These are phyloP conservation scores for Rhododendron henanense DNA, from an alignment of 148 eudicot species.

Conservation along the genomic window DNA sequence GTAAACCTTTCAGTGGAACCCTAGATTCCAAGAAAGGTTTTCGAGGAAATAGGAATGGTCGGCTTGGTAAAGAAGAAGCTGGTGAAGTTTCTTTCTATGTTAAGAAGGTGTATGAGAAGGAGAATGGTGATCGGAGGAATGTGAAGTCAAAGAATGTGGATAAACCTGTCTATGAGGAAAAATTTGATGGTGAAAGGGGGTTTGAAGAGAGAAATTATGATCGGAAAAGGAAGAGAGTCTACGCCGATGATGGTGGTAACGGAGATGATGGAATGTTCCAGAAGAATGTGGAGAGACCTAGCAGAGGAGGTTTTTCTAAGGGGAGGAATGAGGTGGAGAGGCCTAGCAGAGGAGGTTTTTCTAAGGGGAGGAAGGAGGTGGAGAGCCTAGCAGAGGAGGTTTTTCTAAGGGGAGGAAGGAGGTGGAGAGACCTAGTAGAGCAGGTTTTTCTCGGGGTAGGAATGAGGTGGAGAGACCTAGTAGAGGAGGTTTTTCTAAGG, in stretches of 20 bases:
- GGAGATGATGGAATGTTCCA: background rate
- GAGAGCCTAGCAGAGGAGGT: background rate
- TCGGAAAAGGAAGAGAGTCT: conserved; percentile 21
- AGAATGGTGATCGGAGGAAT: conserved; percentile 3
- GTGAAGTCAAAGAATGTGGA: background rate
- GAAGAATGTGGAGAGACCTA: background rate
- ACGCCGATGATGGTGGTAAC: background rate
- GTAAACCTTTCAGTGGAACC: background rate
- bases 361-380: background rate
- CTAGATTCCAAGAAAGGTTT: conserved; percentile 10
- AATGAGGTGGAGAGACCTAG: background rate
- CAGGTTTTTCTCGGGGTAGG: background rate
- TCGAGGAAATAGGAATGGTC: conserved; percentile 1
- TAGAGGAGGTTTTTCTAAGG: background rate
- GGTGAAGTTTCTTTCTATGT: conserved; percentile 5
- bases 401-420: background rate
- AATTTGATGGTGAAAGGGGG: background rate
- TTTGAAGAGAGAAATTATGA: background rate
- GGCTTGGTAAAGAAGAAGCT: background rate
- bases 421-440: background rate
- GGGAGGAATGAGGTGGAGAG: background rate
- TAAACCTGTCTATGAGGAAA: background rate
- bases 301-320: too few species aligned
- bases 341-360: background rate
- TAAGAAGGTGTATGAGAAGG: conserved; percentile 11